A percentile compares a stretch with the other conserved stretches of the same genome.
phyloP scores from a whole-genome alignment of 139 green algal species.

The Closterium sp. region DNA sequence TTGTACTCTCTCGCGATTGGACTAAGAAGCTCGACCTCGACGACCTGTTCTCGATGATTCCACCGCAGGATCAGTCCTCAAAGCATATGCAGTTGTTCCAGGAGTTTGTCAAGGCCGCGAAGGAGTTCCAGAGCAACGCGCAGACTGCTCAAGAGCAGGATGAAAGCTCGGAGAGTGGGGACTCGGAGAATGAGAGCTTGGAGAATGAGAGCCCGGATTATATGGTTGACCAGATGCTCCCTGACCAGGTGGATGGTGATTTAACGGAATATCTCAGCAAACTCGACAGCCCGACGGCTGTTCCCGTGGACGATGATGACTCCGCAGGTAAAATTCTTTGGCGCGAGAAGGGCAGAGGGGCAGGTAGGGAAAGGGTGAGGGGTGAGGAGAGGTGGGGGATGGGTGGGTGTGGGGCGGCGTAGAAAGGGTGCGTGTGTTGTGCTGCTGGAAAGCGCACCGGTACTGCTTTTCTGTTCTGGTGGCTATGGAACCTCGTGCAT shows the following conservation, averaged over 20 bases:
- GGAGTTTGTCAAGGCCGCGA: not conserved
- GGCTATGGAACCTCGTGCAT: not conserved
- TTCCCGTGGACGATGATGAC: not conserved
- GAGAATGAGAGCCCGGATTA: not conserved
- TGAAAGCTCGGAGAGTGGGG: not conserved
- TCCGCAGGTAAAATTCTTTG: not conserved
- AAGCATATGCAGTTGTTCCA: no score
- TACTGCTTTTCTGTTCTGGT: not conserved
- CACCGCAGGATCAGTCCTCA: no score
- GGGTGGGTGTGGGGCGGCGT: no score
- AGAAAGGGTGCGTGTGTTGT: no score
- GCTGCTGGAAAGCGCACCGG: not conserved
- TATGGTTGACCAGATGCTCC: no score
- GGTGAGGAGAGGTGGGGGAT: no score
- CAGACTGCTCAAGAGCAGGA: not conserved
- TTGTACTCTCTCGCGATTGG: not conserved
- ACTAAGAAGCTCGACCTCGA: not conserved
- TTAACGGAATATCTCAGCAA: no score
- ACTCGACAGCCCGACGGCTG: not conserved
- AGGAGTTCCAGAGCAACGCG: not conserved
- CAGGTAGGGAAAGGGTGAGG: not conserved
- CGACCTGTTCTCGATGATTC: not conserved
- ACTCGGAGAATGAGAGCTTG: not conserved
- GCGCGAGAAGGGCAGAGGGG: not conserved
- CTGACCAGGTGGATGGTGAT: not conserved